Evolutionary conservation across 176 grass and related monocot genomes (phyloP), one percentile per base, ranked within the genome.

Genomic region (Puccinellia tenuiflora): DNA sequence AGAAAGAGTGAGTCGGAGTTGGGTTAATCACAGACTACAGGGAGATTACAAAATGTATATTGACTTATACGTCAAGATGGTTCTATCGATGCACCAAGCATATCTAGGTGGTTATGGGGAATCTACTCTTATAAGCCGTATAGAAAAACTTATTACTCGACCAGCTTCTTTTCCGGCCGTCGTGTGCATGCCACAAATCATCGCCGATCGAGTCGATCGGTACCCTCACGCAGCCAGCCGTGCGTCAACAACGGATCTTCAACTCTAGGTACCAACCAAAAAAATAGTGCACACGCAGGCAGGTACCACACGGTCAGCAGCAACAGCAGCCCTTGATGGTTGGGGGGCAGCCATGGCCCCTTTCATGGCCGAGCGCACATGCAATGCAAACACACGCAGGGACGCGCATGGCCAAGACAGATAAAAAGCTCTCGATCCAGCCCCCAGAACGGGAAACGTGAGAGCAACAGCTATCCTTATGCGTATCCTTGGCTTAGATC

Each of bases 391-490:
- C 18, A 21, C 64, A 33, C 29, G 6, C 15, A 62, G 61, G 14
- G 26, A 33, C 33, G 33, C 3, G 33, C 45, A 47, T 45, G 28
- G 76, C 68, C 55, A 45, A 37, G 68, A 40, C 68, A 21, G 25
- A 68, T 62, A 62, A 30, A 71, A 72, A 30, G 42, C 80, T 28
- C 52, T 17, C 73, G 47, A 24, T 71, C 63, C 17, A 25, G 47
- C 60, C 6, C 81, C 35, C 43, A 8, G 79, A 70, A 88, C 56
- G 57, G 76, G 76, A 84, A 84, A 79, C 21, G 57, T 3, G 87
- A 88, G 45, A 48, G 67, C 33, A 60, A 79, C 68, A 52, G 5
- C 0, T 14, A 65, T 11, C 56, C 81, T 20, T 21, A 51, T 7
- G 48, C 26, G 15, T 69, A 59, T 76, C 40, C 37, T 17, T 22